Evolutionary conservation across 192 early-diverging fungal species (phyloP).

Genomic region (Gigaspora rosea): DNA sequence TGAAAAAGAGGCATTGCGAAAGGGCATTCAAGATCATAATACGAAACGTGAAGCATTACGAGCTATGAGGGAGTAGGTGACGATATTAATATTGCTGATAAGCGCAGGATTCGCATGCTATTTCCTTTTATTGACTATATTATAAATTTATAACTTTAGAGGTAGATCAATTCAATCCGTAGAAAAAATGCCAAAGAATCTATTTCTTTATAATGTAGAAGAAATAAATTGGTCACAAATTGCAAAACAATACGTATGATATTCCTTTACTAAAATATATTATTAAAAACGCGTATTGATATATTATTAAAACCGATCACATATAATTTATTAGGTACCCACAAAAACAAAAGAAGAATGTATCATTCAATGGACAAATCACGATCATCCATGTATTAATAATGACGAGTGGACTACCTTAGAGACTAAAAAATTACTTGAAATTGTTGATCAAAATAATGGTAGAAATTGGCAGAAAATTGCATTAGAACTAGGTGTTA

Average conservation of each 20-base stretch:
- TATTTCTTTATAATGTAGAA: constrained; percentile 38
- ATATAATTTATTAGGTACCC: constrained; percentile 52
- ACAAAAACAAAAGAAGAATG: constrained; percentile 68
- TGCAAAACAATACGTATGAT: constrained; percentile 38
- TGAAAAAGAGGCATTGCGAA: neutral
- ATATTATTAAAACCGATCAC: constrained; percentile 4
- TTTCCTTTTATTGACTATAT: neutral
- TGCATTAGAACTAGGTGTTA: constrained; percentile 39
- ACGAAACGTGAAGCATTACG: constrained; percentile 9
- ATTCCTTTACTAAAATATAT: neutral
- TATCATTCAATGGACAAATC: constrained; percentile 76
- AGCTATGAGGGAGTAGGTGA: constrained; percentile 3
- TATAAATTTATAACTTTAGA: neutral
- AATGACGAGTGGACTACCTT: constrained; percentile 62
- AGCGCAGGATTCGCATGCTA: neutral
- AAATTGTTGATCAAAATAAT: constrained; percentile 47
- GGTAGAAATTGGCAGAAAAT: constrained; percentile 68
- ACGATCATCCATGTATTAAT: constrained; percentile 80
- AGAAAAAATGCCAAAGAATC: constrained; percentile 21
- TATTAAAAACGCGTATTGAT: neutral
- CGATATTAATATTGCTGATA: neutral
- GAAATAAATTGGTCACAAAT: constrained; percentile 39
- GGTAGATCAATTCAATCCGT: constrained; percentile 4
- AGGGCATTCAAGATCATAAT: constrained; percentile 5
- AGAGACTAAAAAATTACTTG: constrained; percentile 54